Base-by-base conservation (phyloP, 129 eudicot species). In the Solidago caesia region DNA sequence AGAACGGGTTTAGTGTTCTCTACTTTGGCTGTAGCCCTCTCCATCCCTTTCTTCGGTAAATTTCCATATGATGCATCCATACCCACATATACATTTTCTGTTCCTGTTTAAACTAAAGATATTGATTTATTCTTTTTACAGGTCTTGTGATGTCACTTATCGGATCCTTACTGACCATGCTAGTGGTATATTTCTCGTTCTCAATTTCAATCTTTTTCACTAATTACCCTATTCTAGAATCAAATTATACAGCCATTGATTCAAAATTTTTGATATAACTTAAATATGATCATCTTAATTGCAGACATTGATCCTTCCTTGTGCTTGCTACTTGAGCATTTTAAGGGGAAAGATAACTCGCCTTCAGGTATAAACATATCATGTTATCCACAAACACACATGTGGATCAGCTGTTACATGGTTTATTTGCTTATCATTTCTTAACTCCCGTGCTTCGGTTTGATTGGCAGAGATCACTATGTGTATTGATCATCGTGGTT, bases 161-260 rank as follows among this genome's bases (percentile, higher is more conserved):
- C 8, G 98, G 98, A 80, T 90, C 98, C 25, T 87, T 94, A 29
- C 80, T 94, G 63, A 94, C 98, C 25, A 94, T 94, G 98, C 96
- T 94, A 70, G 97, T 94, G 44, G 97, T 94, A 85, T 73, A 84
- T 81, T 58, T 53, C 21, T 65, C 42, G 65, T 44, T 65, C 65
- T 57, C 42, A 11, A 49, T 44, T 29, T 72, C 44, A 43, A 44
- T 71, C 43, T 66, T 73, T 73, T 16, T 41, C 57, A 62, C 41
- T 70, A 21, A 21, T 21, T 47, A 21, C 25, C 67, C 44, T 46
- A 43, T 71, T 26, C 59, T 14, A 68, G 63, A 44, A 33, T 64
- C 49, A 60, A 15, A 51, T 41, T 15, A 43, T 68, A 68, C 11
- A 10, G 4, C 21, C 3, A 8, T 11, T 10, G 14, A 26, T 8